Evolutionary conservation across 129 eudicot genomes (phyloP).

Genomic region (Solidago caesia): DNA sequence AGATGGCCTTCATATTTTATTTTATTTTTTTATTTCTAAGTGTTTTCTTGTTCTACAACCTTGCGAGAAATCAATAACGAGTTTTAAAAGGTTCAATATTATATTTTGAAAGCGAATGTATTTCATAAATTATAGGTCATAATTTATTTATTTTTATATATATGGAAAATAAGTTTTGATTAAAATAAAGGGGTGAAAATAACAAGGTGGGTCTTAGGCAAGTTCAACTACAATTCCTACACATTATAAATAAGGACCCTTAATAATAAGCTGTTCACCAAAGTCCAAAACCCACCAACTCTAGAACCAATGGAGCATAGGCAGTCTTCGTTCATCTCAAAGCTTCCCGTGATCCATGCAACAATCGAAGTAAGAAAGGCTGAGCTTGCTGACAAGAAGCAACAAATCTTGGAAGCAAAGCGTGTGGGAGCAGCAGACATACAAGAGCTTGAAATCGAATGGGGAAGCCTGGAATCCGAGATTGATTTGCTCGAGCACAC

Average conservation of each 20-base stretch:
- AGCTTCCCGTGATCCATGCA: slow-evolving; percentile 23
- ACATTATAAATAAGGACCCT: not conserved
- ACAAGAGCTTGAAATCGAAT: slow-evolving; percentile 21
- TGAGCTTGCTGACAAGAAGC: slow-evolving; percentile 28
- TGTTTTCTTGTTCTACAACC: too few relatives aligned
- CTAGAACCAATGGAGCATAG: slow-evolving; percentile 8
- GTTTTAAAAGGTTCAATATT: too few relatives aligned
- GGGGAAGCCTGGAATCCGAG: slow-evolving; percentile 23
- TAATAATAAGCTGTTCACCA: not conserved
- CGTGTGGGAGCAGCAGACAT: slow-evolving; percentile 18
- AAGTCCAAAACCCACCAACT: not conserved
- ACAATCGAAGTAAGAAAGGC: slow-evolving; percentile 3
- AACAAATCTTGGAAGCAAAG: slow-evolving; percentile 22
- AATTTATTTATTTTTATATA: too few relatives aligned
- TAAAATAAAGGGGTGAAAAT: not conserved
- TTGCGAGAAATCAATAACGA: too few relatives aligned
- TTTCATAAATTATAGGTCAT: too few relatives aligned
- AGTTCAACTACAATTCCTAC: not conserved
- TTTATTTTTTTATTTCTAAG: too few relatives aligned
- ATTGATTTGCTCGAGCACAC: slow-evolving; percentile 25
- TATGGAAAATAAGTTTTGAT: too few relatives aligned
- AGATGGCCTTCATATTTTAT: too few relatives aligned
- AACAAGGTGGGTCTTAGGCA: not conserved
- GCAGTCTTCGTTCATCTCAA: slow-evolving; percentile 29
- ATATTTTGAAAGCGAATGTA: too few relatives aligned